Evolutionary conservation across 352 stramenopile species (phyloP), one percentile per base, ranked within the genome.

Genomic region (Phytopythium vexans): DNA sequence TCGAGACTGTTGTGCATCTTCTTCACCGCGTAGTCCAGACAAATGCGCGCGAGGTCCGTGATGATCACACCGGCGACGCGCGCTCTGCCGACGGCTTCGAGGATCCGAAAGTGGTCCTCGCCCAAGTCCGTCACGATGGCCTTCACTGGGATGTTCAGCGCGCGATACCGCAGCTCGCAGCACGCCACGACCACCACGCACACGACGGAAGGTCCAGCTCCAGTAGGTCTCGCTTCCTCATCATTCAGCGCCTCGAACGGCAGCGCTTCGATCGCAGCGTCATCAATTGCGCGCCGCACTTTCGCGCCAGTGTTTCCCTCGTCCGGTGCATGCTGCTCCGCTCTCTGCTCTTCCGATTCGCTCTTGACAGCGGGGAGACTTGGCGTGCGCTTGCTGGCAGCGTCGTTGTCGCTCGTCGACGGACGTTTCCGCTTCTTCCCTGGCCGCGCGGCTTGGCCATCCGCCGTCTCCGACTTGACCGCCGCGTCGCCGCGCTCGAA

Each of bases 1-100:
- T 93, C 82, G 15, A 93, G 68, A 21, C 60, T 81, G 48, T 81
- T 91, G 64, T 93, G 82, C 54, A 90, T 53, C 37, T 77, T 66
- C 64, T 93, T 93, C 36, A 93, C 75, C 3, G 74, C 79, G 3
- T 63, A 53, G 2, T 56, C 68, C 7, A 37, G 40, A 33, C 79
- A 60, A n/a, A 80, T 43, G 3, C 61, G 52, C 2, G 56, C 68
- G 1, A 93, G 54, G 2, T 64, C 65, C 15, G 67, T 79, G 9
- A 89, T 72, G 8, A 80, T 91, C 21, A 88, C 64, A 3, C 82
- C 82, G 8, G 68, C 53, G 14, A 71, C 64, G 5, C 80, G 65
- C 43, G 75, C 60, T 15, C 66, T 64, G 1, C 82, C 82, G 12
- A 89, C 74, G 12, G 69, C 70, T 38, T 91, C 80, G 10, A 93